Evolutionary conservation across 768 basidiomycete genomes (phyloP).

Genomic region (Auriscalpium microsporum): DNA sequence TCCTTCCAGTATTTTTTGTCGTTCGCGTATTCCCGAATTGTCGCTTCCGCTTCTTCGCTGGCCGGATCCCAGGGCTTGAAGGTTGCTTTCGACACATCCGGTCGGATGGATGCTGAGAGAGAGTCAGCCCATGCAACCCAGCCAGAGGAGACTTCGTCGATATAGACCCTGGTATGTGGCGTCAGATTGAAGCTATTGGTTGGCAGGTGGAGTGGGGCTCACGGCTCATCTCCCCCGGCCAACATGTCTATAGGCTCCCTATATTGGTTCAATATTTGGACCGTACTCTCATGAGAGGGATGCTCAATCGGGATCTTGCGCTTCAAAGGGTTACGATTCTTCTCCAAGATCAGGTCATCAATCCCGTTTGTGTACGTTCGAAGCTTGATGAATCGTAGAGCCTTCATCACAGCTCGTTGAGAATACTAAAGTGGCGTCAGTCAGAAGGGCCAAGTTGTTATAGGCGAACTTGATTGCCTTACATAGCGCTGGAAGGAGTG

Average conservation of each 20-base stretch:
- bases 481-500: constrained; percentile 45
- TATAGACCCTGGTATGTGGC: constrained; percentile 33
- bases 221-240: constrained; percentile 34
- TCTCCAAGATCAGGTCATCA: constrained; percentile 51
- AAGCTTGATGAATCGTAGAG: constrained; percentile 71
- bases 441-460: neutral
- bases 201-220: constrained; percentile 19
- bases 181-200: neutral
- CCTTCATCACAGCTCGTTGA: constrained; percentile 70
- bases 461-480: constrained; percentile 16
- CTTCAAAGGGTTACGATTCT: constrained; percentile 61
- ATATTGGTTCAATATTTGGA: constrained; percentile 48
- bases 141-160: constrained; percentile 51
- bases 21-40: constrained; percentile 39
- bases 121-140: constrained; percentile 58
- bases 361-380: constrained; percentile 55
- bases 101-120: constrained; percentile 37
- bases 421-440: constrained; percentile 39
- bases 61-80: constrained; percentile 52
- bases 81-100: constrained; percentile 39
- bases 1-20: constrained; percentile 58
- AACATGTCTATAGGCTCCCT: constrained; percentile 37
- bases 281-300: constrained; percentile 44
- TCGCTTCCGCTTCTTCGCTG: constrained; percentile 41
- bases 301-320: constrained; percentile 36